phyloP scores from a whole-genome alignment of 768 basidiomycete genomes.

The Tricholoma bakamatsutake region DNA sequence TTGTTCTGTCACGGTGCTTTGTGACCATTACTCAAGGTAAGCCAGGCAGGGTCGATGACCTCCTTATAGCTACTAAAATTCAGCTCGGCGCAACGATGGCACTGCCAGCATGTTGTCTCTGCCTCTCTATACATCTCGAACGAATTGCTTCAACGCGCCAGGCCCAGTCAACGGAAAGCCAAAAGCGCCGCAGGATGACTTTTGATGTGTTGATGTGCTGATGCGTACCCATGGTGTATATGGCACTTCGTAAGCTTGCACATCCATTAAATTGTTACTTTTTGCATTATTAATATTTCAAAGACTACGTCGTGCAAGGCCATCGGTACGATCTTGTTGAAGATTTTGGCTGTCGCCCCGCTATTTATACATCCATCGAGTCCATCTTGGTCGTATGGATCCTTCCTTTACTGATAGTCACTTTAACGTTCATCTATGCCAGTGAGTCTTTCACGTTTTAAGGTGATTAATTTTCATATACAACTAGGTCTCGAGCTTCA shows the following conservation, averaged over 20 bases:
- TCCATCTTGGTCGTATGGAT: conserved; percentile 28
- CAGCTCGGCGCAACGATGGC: conserved; percentile 34
- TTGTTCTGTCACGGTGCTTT: too few relatives aligned
- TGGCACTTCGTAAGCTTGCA: conserved; percentile 38
- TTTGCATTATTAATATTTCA: conserved; percentile 1
- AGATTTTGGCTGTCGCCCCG: conserved; percentile 39
- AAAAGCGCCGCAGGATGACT: conserved; percentile 24
- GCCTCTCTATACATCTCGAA: conserved; percentile 43
- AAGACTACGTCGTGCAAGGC: conserved; percentile 39
- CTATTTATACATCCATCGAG: conserved; percentile 26
- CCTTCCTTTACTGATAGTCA: conserved; percentile 27
- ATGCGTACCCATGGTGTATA: conserved; percentile 35
- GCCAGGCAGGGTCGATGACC: too few relatives aligned
- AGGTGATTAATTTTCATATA: too few relatives aligned
- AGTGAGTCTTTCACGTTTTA: too few relatives aligned
- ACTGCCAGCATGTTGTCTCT: conserved; percentile 40
- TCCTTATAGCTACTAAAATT: conserved; percentile 45
- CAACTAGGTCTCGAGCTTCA: conserved; percentile 18
- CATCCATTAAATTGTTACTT: too few relatives aligned
- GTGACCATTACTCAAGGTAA: too few relatives aligned
- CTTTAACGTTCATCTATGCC: conserved; percentile 29
- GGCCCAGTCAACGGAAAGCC: conserved; percentile 6
- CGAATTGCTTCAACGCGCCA: conserved; percentile 35
- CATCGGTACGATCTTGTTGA: conserved; percentile 48
- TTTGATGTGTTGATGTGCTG: conserved; percentile 30